A percentile compares a stretch with the other conserved stretches of the same genome.
Evolutionary conservation across 2,329 filamentous ascomycete genomes (phyloP).

Genomic region (Leptographium radiaticola): DNA sequence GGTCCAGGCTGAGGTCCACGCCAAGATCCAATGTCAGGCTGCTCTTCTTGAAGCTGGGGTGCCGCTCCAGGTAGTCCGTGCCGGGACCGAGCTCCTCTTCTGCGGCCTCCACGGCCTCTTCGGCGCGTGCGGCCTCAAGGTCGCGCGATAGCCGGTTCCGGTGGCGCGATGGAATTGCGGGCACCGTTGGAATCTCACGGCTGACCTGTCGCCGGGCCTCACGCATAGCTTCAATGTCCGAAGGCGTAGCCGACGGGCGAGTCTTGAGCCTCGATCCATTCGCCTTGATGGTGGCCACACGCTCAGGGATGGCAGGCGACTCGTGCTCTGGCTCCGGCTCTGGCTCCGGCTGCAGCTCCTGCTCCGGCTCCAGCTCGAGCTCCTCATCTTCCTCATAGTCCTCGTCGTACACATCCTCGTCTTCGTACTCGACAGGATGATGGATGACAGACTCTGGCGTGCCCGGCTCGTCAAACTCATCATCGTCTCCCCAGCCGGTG

Average conservation of each 20-base stretch:
- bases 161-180: slow-evolving; percentile 48
- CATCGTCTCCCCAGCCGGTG: slow-evolving; percentile 44
- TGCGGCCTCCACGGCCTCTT: slow-evolving; percentile 4
- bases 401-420: slow-evolving; percentile 18
- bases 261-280: slow-evolving; percentile 81
- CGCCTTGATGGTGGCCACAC: slow-evolving; percentile 77
- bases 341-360: neutral
- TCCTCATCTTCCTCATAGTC: neutral
- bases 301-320: slow-evolving; percentile 61
- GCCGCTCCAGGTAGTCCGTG: slow-evolving; percentile 41
- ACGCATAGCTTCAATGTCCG: slow-evolving; percentile 73
- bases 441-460: slow-evolving; percentile 88
- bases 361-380: slow-evolving; percentile 15
- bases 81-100: slow-evolving; percentile 15
- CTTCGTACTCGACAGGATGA: slow-evolving; percentile 43
- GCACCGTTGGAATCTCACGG: slow-evolving; percentile 49
- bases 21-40: slow-evolving; percentile 75
- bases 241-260: slow-evolving; percentile 72
- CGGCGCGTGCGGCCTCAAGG: slow-evolving; percentile 19
- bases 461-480: slow-evolving; percentile 47
- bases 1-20: slow-evolving; percentile 73
- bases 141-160: slow-evolving; percentile 40
- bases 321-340: slow-evolving; percentile 19
- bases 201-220: slow-evolving; percentile 77
- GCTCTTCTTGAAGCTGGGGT: slow-evolving; percentile 65